Evolutionary conservation across 2,329 filamentous ascomycete species (phyloP), one percentile per base, ranked within the genome.

Genomic region (Penicillium paneum): DNA sequence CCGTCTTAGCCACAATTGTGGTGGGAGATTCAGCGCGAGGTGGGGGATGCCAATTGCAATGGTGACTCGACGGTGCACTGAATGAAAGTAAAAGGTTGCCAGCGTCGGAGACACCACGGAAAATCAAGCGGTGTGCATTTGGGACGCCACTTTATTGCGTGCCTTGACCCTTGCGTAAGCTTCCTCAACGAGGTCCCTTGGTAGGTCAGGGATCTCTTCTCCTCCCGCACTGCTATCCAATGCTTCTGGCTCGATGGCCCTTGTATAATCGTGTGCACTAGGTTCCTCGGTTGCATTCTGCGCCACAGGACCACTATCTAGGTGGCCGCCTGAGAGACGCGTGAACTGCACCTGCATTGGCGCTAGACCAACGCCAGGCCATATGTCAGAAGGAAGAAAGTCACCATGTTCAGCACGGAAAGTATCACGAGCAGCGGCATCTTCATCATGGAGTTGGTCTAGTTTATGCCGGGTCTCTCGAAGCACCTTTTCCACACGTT

Each of bases 391-490:
- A 0, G 94, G 94, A 11, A 99, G 74, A 68, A 86, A 96, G 60
- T 95, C 90, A 8, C 91, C 92, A 12, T 94, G 87, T 40, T 96
- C 88, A 28, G 86, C 80, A 32, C 89, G 83, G 71, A 99, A 97
- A 0, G 82, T 78, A 59, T 95, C 88, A 35, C 94, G 81, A 58
- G 91, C 85, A 38, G 79, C 79, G 52, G 83, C 78, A 70, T 99
- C 94, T 12, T 84, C 79, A 12, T 89, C 83, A 57, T 89, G 84
- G 10, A 97, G 77, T 67, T 84, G 85, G 55, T 92, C 86, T 8
- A 97, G 81, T 62, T 87, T 87, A 55, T 87, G 84, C 68, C 86
- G 85, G 1, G 93, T 90, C 64, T 92, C 91, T 56, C 83, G 83
- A 67, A 91, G 88, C 26, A 96, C 84, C 40, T 79, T 81, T 61